Percentiles rank a stretch among this genome's conserved stretches.
phyloP scores from a whole-genome alignment of 805 yeast species.

The Torulaspora maleeae region DNA sequence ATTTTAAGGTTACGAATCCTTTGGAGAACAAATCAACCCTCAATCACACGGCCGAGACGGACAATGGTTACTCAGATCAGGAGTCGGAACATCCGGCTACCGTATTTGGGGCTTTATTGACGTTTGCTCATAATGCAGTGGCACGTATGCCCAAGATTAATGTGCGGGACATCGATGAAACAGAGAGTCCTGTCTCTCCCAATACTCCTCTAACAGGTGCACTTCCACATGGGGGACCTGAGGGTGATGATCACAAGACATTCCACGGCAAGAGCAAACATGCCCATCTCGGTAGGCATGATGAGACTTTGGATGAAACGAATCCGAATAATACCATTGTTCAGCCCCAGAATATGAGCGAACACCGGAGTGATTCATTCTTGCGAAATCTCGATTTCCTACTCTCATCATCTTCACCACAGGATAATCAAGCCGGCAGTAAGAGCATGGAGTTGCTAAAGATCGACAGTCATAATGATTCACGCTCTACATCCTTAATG shows the following conservation, averaged over 20 bases:
- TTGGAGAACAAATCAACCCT: conserved; percentile 1
- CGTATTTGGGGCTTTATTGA: conserved; percentile 41
- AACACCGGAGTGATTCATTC: conserved; percentile 30
- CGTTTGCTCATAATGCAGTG: conserved; percentile 48
- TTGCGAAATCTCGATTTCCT: conserved; percentile 38
- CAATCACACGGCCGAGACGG: conserved; percentile 3
- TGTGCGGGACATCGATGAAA: conserved; percentile 9
- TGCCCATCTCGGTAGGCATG: conserved; percentile 1
- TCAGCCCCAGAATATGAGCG: conserved; percentile 13
- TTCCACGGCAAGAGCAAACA: conserved; percentile 1
- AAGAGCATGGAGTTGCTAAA: background rate
- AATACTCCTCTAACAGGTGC: conserved; percentile 11
- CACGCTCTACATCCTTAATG: conserved; percentile 2
- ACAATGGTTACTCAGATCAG: conserved; percentile 1
- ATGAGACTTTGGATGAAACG: conserved; percentile 4
- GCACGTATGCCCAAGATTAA: conserved; percentile 25
- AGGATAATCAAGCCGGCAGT: background rate
- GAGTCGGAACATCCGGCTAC: conserved; percentile 28
- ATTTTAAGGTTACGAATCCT: conserved; percentile 20
- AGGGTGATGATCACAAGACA: background rate
- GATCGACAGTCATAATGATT: background rate
- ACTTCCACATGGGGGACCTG: background rate
- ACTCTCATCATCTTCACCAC: conserved; percentile 21
- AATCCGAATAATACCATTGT: conserved; percentile 16
- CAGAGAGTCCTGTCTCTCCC: conserved; percentile 8